Conservation (phyloP, 257 asterid species). For the Orobanche coerulescens region DNA sequence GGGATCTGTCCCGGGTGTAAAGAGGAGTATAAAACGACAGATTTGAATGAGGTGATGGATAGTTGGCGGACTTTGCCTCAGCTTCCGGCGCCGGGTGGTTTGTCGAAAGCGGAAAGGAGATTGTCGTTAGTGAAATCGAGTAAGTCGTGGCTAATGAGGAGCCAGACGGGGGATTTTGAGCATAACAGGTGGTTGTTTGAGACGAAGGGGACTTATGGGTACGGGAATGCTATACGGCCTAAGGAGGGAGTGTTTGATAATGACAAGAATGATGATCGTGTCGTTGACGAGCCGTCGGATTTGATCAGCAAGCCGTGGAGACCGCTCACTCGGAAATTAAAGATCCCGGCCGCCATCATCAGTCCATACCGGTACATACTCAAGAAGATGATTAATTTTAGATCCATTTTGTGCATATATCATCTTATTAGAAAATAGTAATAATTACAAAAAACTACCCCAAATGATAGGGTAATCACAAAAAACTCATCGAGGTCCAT, state of each 20-base stretch:
- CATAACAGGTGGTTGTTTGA: slow-evolving; percentile 76
- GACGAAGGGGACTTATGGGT: slow-evolving; percentile 71
- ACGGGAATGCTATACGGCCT: slow-evolving; percentile 87
- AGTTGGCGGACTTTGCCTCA: slow-evolving; percentile 35
- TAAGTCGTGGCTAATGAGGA: slow-evolving; percentile 55
- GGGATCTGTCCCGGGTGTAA: slow-evolving; percentile 69
- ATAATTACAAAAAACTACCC: no score
- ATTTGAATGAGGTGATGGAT: slow-evolving; percentile 43
- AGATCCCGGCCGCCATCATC: slow-evolving; percentile 65
- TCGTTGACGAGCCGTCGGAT: slow-evolving; percentile 39
- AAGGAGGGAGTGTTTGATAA: slow-evolving; percentile 47
- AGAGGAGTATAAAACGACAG: slow-evolving; percentile 54
- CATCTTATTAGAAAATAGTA: no score
- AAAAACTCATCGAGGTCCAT: no score
- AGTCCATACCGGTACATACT: slow-evolving; percentile 63
- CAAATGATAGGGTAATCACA: no score
- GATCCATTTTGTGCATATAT: no score
- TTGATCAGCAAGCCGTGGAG: slow-evolving; percentile 65
- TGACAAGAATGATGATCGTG: slow-evolving; percentile 32
- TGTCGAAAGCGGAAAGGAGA: slow-evolving; percentile 59
- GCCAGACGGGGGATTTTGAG: slow-evolving; percentile 72
- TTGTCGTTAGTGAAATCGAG: slow-evolving; percentile 58
- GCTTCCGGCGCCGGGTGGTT: slow-evolving; percentile 51
- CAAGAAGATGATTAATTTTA: no score
- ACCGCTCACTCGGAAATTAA: slow-evolving; percentile 69